Base-by-base conservation (phyloP, 1,139 yeast genomes). In the Pichia sp. region DNA sequence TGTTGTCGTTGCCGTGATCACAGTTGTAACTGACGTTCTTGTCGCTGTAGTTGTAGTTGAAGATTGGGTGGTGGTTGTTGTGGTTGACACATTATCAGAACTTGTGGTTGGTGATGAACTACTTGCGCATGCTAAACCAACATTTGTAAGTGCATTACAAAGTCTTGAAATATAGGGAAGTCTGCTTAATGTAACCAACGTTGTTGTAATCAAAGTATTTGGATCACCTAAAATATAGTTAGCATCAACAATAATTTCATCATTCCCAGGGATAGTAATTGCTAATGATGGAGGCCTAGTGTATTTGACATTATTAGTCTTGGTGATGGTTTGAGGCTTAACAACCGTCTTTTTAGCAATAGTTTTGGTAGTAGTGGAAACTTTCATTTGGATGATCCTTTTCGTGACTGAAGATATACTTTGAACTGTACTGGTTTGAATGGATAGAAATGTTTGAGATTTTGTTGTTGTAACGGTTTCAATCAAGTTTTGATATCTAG, bases 291-390 rank as follows among this genome's bases (percentile, higher is more conserved):
- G n/a, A n/a, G n/a, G n/a, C n/a, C n/a, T n/a, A n/a, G n/a, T n/a
- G n/a, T n/a, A n/a, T 17, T 14, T 30, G 3, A 8, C 40, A 4
- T 48, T 45, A 10, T 20, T 40, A 3, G 57, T 51, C 12, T 37
- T 48, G 4, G 51, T 49, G 4, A 34, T 30, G 5, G 51, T 41
- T 19, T 36, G 27, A 18, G 34, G 44, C 10, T 42, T 42, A 7
- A 47, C 27, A 19, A 47, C n/a, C 1, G 56, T 52, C 44, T 50
- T 52, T 30, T 47, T 52, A 3, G 48, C 57, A 20, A 52, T 42
- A 9, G 52, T 47, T 24, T 20, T 44, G 9, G 58, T 57, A 3
- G 33, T 28, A 14, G 37, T 19, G 12, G 44, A 21, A n/a, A 50
- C 43, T 15, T 55, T 54, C 15, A 53, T 20, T 20, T 27, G 8